Percentiles rank a stretch among this genome's conserved stretches.
Evolutionary conservation across 805 yeast genomes (phyloP).

Genomic region (Starmera quercuum): DNA sequence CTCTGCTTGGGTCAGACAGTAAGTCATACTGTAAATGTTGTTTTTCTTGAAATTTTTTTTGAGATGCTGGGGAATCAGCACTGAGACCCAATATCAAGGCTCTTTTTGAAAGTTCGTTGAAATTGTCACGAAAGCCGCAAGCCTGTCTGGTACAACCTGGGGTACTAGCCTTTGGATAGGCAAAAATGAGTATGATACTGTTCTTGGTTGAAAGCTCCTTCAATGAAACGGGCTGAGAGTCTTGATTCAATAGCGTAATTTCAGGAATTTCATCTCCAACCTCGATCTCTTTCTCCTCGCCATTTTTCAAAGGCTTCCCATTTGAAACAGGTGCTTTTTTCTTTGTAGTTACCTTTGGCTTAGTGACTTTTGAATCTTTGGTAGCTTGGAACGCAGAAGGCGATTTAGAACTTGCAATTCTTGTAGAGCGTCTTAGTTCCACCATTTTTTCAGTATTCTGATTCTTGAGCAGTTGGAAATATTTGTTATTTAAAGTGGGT

Average conservation of each 20-base stretch:
- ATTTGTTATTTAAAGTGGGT: too few relatives aligned
- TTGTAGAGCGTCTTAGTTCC: conserved; percentile 24
- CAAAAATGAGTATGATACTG: conserved; percentile 47
- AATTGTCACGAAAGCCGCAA: conserved; percentile 73
- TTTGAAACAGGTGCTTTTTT: conserved; percentile 4
- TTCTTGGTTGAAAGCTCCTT: conserved; percentile 31
- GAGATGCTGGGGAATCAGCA: conserved; percentile 75
- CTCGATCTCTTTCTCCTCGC: conserved; percentile 20
- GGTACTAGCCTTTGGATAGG: conserved; percentile 89
- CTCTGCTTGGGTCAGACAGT: conserved; percentile 66
- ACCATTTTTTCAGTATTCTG: conserved; percentile 3
- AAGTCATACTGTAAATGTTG: conserved; percentile 68
- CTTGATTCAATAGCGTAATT: conserved; percentile 57
- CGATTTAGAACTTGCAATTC: conserved; percentile 14
- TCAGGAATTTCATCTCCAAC: conserved; percentile 66
- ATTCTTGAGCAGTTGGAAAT: too few relatives aligned
- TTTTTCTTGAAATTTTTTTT: conserved; percentile 65
- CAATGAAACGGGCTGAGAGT: conserved; percentile 52
- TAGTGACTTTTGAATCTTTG: conserved; percentile 14
- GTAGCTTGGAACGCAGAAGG: conserved; percentile 1
- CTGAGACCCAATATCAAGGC: conserved; percentile 73
- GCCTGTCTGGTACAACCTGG: conserved; percentile 98
- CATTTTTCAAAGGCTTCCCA: conserved; percentile 4
- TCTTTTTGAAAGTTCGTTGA: conserved; percentile 41
- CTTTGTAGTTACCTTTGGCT: conserved; percentile 8